A percentile compares a stretch with the other conserved stretches of the same genome.
phyloP scores from a whole-genome alignment of 129 eudicot genomes.

The Rutidosis leptorrhynchoides region DNA sequence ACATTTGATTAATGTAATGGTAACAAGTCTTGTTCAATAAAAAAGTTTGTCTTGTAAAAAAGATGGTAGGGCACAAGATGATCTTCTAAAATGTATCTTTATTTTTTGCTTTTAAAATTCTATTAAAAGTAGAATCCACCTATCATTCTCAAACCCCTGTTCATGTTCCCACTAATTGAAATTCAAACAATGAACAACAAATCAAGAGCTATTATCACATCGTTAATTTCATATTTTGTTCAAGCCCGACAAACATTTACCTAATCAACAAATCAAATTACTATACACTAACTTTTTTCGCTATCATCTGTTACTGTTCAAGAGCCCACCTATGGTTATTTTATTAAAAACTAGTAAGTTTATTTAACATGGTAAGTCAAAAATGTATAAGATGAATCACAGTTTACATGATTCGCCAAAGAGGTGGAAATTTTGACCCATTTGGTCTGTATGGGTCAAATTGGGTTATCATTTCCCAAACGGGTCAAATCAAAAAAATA shows the following conservation, averaged over 20 bases:
- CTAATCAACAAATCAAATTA: conserved; percentile 37
- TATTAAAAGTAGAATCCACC: conserved; percentile 38
- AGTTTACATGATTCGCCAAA: background rate
- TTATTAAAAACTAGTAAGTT: conserved; percentile 5
- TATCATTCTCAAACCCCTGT: conserved; percentile 40
- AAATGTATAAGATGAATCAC: background rate
- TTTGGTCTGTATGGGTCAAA: background rate
- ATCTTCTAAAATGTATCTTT: conserved; percentile 41
- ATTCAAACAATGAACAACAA: conserved; percentile 37
- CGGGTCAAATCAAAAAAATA: background rate
- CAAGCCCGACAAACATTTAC: conserved; percentile 30
- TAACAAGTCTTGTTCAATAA: conserved; percentile 38
- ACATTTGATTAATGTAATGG: conserved; percentile 34
- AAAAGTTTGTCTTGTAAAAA: conserved; percentile 34
- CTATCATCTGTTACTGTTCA: conserved; percentile 17
- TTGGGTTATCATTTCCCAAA: background rate
- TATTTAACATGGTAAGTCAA: background rate
- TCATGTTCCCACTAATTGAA: conserved; percentile 41
- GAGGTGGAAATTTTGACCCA: background rate
- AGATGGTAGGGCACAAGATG: conserved; percentile 42
- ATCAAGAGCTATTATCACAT: conserved; percentile 22
- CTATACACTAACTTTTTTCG: conserved; percentile 20
- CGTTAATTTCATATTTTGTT: conserved; percentile 14
- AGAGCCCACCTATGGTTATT: conserved; percentile 6
- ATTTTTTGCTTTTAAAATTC: conserved; percentile 28